phyloP scores from a whole-genome alignment of 352 stramenopile genomes.

The Pythium folliculosum region DNA sequence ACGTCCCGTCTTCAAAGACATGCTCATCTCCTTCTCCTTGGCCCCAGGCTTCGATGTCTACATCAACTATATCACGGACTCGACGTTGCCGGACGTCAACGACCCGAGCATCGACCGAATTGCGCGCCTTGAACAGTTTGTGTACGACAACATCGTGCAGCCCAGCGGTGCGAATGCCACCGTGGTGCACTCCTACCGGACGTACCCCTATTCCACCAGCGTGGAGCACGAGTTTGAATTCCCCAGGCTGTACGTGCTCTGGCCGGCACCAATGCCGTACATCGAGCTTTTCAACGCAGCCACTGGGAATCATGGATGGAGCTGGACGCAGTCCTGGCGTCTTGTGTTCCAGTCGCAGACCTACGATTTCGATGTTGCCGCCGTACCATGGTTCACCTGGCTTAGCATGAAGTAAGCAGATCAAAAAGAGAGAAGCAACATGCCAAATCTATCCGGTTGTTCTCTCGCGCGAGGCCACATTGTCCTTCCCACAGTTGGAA shows the following conservation, averaged over 20 bases:
- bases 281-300: no score
- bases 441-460: no score
- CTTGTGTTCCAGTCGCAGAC: constrained; percentile 20
- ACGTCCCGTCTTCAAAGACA: neutral
- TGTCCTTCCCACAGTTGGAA: no score
- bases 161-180: neutral
- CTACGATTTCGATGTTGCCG: constrained; percentile 8
- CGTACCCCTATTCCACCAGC: neutral
- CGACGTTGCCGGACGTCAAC: neutral
- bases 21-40: constrained; percentile 3
- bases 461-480: no score
- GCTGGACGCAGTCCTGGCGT: neutral
- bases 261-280: neutral
- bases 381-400: constrained; percentile 15
- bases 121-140: neutral
- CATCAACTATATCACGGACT: neutral
- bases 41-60: no score
- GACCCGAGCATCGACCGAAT: neutral
- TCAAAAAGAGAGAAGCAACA: no score
- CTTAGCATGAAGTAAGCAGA: neutral
- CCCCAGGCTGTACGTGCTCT: neutral
- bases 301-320: no score
- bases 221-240: constrained; percentile 14
- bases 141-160: constrained; percentile 5
- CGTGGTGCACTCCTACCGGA: neutral